Conservation (phyloP, 1,139 yeast species). For the Scheffersomyces titani region DNA sequence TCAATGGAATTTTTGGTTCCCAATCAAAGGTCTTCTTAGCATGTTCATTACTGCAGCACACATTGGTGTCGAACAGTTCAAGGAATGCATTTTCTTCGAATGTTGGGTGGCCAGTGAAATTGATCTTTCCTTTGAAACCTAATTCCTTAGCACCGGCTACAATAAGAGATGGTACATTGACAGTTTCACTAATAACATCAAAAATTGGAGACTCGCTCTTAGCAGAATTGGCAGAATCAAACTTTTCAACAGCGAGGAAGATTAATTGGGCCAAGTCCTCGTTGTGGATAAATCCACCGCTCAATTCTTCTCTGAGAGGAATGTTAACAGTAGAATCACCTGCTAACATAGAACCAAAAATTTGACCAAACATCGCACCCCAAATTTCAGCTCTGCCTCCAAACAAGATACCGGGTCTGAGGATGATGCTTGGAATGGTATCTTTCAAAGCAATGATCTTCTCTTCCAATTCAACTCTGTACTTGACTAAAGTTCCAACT, state of each 20-base stretch:
- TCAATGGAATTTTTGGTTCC: neutral
- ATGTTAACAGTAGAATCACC: neutral
- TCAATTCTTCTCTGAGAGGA: neutral
- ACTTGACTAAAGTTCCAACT: neutral
- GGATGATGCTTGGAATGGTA: neutral
- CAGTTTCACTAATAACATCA: constrained; percentile 1
- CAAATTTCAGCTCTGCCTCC: constrained; percentile 3
- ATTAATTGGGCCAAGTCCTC: neutral
- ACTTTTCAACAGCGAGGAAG: neutral
- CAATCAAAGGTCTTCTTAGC: neutral
- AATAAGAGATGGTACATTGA: neutral
- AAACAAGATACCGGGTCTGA: constrained; percentile 4
- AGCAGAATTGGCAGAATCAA: constrained; percentile 1
- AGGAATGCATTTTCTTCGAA: constrained; percentile 1
- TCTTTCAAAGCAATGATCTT: neutral
- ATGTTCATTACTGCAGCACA: constrained; percentile 4
- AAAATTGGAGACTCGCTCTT: constrained; percentile 1
- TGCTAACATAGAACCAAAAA: neutral
- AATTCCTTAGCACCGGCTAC: neutral
- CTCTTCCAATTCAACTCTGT: neutral
- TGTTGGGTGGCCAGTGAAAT: constrained; percentile 2
- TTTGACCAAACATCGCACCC: neutral
- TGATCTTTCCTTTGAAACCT: constrained; percentile 3
- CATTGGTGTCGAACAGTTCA: constrained; percentile 2
- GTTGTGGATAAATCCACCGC: neutral